Percentiles rank a stretch among this genome's conserved stretches.
Conservation (phyloP, 768 basidiomycete genomes). For the Hydnomerulius pinastri region DNA sequence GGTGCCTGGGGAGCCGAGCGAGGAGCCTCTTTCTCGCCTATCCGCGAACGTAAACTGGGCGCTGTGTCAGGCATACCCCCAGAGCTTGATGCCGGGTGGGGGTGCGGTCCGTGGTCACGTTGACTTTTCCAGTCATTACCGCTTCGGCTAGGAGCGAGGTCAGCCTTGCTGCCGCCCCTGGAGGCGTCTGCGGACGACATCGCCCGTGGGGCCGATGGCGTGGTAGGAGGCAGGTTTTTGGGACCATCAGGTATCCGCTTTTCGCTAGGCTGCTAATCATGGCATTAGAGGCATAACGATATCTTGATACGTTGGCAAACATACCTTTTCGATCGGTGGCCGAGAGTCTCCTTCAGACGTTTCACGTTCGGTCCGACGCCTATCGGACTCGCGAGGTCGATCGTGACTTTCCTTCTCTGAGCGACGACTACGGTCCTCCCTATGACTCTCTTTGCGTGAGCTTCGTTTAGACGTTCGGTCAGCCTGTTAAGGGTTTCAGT, state of each 20-base stretch:
- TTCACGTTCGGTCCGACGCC: conserved; percentile 67
- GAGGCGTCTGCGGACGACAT: conserved; percentile 56
- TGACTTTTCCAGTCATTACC: conserved; percentile 54
- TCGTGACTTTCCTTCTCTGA: conserved; percentile 72
- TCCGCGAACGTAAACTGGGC: conserved; percentile 54
- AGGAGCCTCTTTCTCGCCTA: conserved; percentile 59
- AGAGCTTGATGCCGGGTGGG: conserved; percentile 19
- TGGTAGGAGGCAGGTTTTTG: conserved; percentile 54
- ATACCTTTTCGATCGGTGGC: conserved; percentile 63
- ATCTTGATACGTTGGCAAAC: conserved; percentile 11
- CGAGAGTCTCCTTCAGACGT: conserved; percentile 50
- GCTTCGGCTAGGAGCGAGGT: conserved; percentile 36
- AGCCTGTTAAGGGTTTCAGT: conserved; percentile 42
- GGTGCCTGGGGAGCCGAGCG: conserved; percentile 43
- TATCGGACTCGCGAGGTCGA: conserved; percentile 64
- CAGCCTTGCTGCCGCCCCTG: conserved; percentile 41
- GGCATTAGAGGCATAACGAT: conserved; percentile 8
- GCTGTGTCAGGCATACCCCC: conserved; percentile 23
- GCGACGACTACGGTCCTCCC: conserved; percentile 72
- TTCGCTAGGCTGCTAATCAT: conserved; percentile 43
- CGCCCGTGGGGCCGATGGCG: conserved; percentile 71
- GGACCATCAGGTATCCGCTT: conserved; percentile 59
- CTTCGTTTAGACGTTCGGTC: conserved; percentile 81
- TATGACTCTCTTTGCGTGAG: conserved; percentile 75
- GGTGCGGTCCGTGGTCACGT: conserved; percentile 33